phyloP scores from a whole-genome alignment of 139 green algal species.

The Gonium pectorale region DNA sequence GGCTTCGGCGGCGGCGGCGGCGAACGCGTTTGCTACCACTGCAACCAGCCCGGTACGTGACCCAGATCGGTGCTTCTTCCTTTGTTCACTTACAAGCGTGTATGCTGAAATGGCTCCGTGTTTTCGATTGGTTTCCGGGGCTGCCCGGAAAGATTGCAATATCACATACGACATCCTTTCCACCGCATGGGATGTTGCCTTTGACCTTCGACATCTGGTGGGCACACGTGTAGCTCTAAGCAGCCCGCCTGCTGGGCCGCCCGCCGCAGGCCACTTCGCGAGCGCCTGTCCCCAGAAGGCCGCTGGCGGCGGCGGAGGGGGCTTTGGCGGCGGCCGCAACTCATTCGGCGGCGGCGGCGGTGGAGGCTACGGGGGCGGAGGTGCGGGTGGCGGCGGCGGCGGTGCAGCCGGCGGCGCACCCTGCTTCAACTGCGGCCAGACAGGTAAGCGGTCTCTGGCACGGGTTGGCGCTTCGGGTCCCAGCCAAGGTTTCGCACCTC shows the following conservation, averaged over 20 bases:
- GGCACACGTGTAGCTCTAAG: too few species aligned
- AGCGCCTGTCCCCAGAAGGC: conserved; percentile 13
- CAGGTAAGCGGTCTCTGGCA: not conserved
- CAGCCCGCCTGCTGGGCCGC: not conserved
- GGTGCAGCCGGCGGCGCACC: not conserved
- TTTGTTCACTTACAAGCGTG: too few species aligned
- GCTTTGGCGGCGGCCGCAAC: not conserved
- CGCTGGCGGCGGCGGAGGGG: conserved; percentile 10
- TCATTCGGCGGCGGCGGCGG: not conserved
- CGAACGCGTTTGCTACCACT: conserved; percentile 18
- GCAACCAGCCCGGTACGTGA: conserved; percentile 41
- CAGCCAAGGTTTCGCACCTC: too few species aligned
- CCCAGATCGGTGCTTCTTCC: not conserved
- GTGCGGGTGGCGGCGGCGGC: conserved; percentile 6
- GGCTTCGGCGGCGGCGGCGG: conserved; percentile 10
- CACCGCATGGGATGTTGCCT: too few species aligned
- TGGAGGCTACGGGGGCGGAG: too few species aligned
- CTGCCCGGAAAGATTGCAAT: too few species aligned
- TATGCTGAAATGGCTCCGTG: too few species aligned
- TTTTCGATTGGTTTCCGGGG: too few species aligned
- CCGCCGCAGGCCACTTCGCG: conserved; percentile 16
- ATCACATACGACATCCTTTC: too few species aligned
- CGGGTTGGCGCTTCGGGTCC: too few species aligned
- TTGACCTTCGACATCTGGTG: too few species aligned
- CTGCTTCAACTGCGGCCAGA: conserved; percentile 36